Base-by-base conservation (phyloP, 2,329 filamentous ascomycete genomes). In the Penicillium vulpinum region DNA sequence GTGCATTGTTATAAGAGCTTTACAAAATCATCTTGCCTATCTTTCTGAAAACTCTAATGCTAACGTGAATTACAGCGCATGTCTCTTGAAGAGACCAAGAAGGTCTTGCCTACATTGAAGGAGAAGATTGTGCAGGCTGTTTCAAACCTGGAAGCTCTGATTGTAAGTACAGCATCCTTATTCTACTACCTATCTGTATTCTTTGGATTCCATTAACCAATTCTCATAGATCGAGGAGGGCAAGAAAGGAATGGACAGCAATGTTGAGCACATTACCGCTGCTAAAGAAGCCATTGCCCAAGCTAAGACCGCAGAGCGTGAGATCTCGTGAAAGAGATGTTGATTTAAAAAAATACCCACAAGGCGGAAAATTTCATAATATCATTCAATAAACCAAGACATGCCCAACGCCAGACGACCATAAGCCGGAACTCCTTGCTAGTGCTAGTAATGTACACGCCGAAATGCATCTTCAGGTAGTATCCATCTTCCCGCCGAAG, bases 11-110 rank as follows among this genome's bases (percentile, higher is more conserved):
- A 39, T 15, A 16, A 9, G 29, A 36, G 24, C 24, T 26, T 29
- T 33, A 15, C 26, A 4, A 22, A 18, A 51, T 45, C 13, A 28
- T 33, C 38, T 26, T 35, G 16, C 16, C 11, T 21, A 33, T 16
- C 10, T 44, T 29, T 22, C 16, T 31, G 11, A 15, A 51, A 22
- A 33, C 47, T 38, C 50, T 59, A 48, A 56, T 48, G 44, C 58
- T 59, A 21, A 56, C 36, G 39, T 46, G 21, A 31, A 22, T 40
- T 57, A 28, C 67, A 96, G 92, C 84, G 85, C 77, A 84, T 85
- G 79, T 92, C 90, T 22, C 79, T 92, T n/a, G 86, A 92, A 63
- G 90, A 99, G 78, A 97, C 94, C 9, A 89, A 89, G 72, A 89
- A 87, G 54, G 85, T 97, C 28, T 89, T 97, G 67, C 88, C 82